phyloP scores from a whole-genome alignment of 345 rosid genomes.

The Erucastrum elatum region DNA sequence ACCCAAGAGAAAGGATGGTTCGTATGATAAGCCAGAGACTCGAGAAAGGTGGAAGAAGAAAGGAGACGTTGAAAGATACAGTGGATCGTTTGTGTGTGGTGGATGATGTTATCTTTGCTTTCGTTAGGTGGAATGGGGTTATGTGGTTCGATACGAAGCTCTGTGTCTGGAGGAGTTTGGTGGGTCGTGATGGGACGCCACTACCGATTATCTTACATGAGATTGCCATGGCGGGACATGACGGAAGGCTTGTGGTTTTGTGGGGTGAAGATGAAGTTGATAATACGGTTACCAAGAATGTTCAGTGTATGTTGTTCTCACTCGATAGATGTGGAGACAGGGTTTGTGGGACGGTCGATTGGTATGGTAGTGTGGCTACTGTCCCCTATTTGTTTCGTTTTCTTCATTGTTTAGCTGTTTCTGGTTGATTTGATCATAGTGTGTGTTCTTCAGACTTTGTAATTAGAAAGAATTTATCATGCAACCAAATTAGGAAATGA shows the following conservation, averaged over 20 bases:
- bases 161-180: background rate
- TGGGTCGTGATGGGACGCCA: background rate
- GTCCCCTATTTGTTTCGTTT: too few species aligned
- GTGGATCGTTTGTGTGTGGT: background rate
- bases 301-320: background rate
- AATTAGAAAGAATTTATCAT: too few species aligned
- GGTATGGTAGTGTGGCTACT: too few species aligned
- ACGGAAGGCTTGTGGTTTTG: background rate
- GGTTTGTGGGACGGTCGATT: too few species aligned
- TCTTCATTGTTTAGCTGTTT: too few species aligned
- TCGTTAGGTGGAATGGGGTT: background rate
- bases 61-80: background rate
- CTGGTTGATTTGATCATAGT: too few species aligned
- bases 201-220: background rate
- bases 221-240: background rate
- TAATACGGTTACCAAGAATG: background rate
- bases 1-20: background rate
- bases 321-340: too few species aligned
- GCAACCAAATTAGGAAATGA: too few species aligned
- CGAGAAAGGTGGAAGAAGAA: background rate
- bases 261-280: background rate
- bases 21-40: background rate
- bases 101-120: background rate
- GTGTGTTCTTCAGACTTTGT: too few species aligned
- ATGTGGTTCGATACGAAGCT: background rate